Evolutionary conservation across 2,329 filamentous ascomycete genomes (phyloP).

Genomic region (Emmonsiellopsis sp.): DNA sequence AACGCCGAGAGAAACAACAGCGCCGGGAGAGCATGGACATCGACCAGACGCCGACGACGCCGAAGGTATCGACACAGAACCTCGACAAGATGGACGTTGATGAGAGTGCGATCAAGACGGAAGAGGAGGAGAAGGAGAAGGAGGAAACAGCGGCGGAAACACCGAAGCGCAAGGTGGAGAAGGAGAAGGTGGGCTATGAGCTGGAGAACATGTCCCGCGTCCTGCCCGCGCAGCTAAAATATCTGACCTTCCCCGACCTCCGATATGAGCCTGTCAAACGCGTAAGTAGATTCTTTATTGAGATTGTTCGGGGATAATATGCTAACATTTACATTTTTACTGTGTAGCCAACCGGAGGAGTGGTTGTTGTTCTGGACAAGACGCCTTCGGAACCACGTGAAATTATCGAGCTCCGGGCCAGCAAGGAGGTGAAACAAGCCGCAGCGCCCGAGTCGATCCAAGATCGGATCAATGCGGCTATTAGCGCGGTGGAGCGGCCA

Average conservation of each 20-base stretch:
- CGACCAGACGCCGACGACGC: constrained; percentile 66
- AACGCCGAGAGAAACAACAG: constrained; percentile 86
- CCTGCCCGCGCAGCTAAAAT: constrained; percentile 85
- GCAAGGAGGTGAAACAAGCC: constrained; percentile 50
- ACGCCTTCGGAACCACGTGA: constrained; percentile 68
- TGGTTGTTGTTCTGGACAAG: constrained; percentile 81
- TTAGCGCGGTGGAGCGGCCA: constrained; percentile 18
- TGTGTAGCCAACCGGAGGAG: constrained; percentile 75
- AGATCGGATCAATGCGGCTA: constrained; percentile 33
- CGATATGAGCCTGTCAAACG: constrained; percentile 91
- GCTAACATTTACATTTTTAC: constrained; percentile 26
- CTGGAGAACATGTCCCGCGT: constrained; percentile 96
- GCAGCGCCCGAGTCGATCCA: constrained; percentile 31
- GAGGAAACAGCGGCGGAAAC: constrained; percentile 52
- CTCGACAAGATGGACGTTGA: constrained; percentile 78
- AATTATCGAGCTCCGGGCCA: constrained; percentile 83
- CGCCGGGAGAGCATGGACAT: constrained; percentile 92
- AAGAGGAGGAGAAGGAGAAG: constrained; percentile 50
- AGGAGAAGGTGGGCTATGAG: constrained; percentile 94
- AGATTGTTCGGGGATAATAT: constrained; percentile 13
- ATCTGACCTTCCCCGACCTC: constrained; percentile 81
- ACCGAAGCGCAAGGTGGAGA: constrained; percentile 81
- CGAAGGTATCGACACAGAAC: constrained; percentile 51
- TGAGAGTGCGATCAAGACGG: constrained; percentile 49
- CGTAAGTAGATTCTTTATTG: constrained; percentile 43